Percentiles rank a stretch among this genome's conserved stretches.
Evolutionary conservation across 1,284 basidiomycete species (phyloP).

Genomic region (Tremellales sp.): DNA sequence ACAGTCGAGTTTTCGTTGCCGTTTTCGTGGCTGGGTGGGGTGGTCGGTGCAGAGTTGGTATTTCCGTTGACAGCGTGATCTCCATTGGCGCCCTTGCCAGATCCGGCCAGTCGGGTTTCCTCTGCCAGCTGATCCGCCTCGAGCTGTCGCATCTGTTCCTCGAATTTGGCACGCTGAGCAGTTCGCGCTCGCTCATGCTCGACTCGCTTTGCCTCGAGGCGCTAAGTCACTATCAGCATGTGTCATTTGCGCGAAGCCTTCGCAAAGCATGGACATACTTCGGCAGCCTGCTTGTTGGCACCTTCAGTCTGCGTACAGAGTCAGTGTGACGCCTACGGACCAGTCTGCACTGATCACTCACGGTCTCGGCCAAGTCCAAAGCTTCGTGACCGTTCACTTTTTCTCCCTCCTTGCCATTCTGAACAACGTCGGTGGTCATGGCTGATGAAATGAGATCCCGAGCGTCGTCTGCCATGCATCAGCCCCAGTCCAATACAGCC

Average conservation of each 20-base stretch:
- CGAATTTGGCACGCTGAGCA: conserved; percentile 81
- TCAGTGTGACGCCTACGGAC: too few species aligned
- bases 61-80: conserved; percentile 19
- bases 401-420: conserved; percentile 21
- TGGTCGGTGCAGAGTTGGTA: conserved; percentile 39
- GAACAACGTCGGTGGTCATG: conserved; percentile 33
- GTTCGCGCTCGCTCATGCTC: conserved; percentile 82
- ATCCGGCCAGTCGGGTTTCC: conserved; percentile 53
- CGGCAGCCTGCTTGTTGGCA: conserved; percentile 19
- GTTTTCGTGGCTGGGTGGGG: conserved; percentile 39
- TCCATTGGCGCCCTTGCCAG: conserved; percentile 48
- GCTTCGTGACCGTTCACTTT: conserved; percentile 37
- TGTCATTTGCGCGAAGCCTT: neutral
- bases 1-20: conserved; percentile 39
- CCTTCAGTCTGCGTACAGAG: conserved; percentile 35
- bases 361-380: conserved; percentile 34
- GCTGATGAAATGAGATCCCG: conserved; percentile 3
- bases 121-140: conserved; percentile 83
- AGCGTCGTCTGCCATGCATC: neutral
- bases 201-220: conserved; percentile 80
- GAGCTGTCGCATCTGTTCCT: conserved; percentile 85
- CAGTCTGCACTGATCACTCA: conserved; percentile 23
- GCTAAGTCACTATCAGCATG: conserved; percentile 54
- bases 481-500: too few species aligned
- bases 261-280: conserved; percentile 10